These are phyloP conservation scores for Pseudocercospora vitis DNA, from an alignment of 2,329 filamentous ascomycete genomes.

Conservation along the genomic window DNA sequence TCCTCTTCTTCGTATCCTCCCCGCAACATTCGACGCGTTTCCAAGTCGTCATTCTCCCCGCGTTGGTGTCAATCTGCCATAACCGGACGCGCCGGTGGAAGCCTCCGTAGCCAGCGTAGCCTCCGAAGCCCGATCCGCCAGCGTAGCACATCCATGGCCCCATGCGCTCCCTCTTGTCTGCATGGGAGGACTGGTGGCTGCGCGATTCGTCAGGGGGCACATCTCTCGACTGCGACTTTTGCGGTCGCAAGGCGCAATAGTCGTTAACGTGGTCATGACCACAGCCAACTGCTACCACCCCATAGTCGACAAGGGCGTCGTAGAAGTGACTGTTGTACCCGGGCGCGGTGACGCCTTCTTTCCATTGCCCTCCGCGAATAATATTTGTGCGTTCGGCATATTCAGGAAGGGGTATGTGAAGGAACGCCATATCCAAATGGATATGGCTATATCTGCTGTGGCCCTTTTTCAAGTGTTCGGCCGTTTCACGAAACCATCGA, in stretches of 20 bases:
- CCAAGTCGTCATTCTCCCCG: slow-evolving; percentile 85
- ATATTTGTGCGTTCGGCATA: slow-evolving; percentile 65
- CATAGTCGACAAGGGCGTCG: slow-evolving; percentile 81
- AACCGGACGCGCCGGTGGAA: slow-evolving; percentile 82
- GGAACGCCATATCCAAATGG: slow-evolving; percentile 94
- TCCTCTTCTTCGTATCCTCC: slow-evolving; percentile 50
- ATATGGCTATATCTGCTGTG: slow-evolving; percentile 79
- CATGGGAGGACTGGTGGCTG: slow-evolving; percentile 12
- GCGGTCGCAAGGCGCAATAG: slow-evolving; percentile 71
- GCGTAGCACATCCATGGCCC: slow-evolving; percentile 96
- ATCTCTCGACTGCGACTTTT: slow-evolving; percentile 13
- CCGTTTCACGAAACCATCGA: slow-evolving; percentile 85
- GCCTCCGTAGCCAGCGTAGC: slow-evolving; percentile 86
- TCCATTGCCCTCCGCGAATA: slow-evolving; percentile 66
- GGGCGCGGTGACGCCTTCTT: slow-evolving; percentile 83
- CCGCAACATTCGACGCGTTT: slow-evolving; percentile 73
- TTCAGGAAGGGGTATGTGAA: slow-evolving; percentile 94
- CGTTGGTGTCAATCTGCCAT: slow-evolving; percentile 91
- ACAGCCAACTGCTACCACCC: slow-evolving; percentile 82
- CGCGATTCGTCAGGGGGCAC: slow-evolving; percentile 7
- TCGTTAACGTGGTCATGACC: slow-evolving; percentile 98
- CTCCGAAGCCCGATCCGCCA: slow-evolving; percentile 87
- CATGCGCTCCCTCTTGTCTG: slow-evolving; percentile 21
- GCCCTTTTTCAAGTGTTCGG: slow-evolving; percentile 66
- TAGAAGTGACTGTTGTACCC: slow-evolving; percentile 90